Conservation (phyloP, 352 stramenopile genomes). For the Chrysophaeum taylorii region DNA sequence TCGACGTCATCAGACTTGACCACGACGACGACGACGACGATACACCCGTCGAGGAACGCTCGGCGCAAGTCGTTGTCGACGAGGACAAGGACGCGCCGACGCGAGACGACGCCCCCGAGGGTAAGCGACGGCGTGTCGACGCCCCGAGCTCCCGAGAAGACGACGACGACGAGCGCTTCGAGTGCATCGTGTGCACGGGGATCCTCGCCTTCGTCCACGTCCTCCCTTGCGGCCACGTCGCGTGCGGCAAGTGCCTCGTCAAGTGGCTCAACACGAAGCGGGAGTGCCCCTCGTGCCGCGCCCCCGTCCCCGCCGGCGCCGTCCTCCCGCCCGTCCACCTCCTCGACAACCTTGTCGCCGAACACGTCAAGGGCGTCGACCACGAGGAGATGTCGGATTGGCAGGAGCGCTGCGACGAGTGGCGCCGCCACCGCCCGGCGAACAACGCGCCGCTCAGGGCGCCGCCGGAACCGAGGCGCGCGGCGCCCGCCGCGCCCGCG, state of each 20-base stretch:
- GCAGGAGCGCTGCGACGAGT: neutral
- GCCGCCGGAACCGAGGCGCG: neutral
- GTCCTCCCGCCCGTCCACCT: neutral
- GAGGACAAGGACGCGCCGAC: no score
- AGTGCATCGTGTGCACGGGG: conserved; percentile 1
- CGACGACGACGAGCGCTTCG: no score
- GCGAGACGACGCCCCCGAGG: no score
- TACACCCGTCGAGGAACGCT: no score
- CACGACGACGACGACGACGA: no score
- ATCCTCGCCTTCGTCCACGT: neutral
- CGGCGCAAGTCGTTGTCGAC: no score
- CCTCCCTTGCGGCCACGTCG: conserved; percentile 1
- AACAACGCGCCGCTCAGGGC: neutral
- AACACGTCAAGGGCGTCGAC: neutral
- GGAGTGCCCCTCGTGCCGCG: neutral
- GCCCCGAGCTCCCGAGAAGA: no score
- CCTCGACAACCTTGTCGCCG: neutral
- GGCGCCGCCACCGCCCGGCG: neutral
- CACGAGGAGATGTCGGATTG: neutral
- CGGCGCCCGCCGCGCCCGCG: neutral
- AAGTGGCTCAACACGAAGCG: neutral
- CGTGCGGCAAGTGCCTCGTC: conserved; percentile 5
- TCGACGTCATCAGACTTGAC: no score
- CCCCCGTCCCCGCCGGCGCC: neutral
- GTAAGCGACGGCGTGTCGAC: no score